Evolutionary conservation across 805 yeast genomes (phyloP).

Genomic region (Ogataea nonfermentans): DNA sequence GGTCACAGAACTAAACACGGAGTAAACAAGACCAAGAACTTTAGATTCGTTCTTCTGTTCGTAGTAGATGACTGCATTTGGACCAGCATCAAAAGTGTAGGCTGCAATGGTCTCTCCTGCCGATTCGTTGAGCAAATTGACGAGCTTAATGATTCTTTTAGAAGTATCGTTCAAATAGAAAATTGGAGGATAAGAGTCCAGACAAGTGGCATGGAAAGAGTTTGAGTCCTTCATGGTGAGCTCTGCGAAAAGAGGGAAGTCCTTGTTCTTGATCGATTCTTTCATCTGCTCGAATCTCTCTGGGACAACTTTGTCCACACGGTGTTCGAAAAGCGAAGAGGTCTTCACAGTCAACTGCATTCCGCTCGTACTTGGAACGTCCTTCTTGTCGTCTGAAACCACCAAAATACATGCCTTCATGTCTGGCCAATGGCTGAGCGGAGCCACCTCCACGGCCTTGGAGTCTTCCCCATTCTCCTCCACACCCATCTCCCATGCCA

Average conservation of each 20-base stretch:
- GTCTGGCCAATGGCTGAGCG: slow-evolving; percentile 82
- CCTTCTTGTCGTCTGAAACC: slow-evolving; percentile 91
- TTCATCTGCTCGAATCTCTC: slow-evolving; percentile 80
- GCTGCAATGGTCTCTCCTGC: slow-evolving; percentile 80
- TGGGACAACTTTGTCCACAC: slow-evolving; percentile 84
- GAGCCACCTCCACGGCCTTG: slow-evolving; percentile 89
- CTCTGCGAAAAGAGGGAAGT: slow-evolving; percentile 79
- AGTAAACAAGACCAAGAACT: slow-evolving; percentile 68
- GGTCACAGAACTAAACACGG: slow-evolving; percentile 52
- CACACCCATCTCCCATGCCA: slow-evolving; percentile 98
- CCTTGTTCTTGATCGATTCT: slow-evolving; percentile 64
- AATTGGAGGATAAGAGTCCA: slow-evolving; percentile 94
- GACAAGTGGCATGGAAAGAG: slow-evolving; percentile 96
- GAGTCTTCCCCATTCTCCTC: slow-evolving; percentile 82
- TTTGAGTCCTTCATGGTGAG: slow-evolving; percentile 96
- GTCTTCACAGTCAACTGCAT: slow-evolving; percentile 95
- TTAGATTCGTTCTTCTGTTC: slow-evolving; percentile 68
- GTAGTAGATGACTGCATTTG: slow-evolving; percentile 95
- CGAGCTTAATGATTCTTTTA: slow-evolving; percentile 70
- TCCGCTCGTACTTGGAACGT: slow-evolving; percentile 91
- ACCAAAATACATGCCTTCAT: slow-evolving; percentile 92
- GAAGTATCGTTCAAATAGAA: slow-evolving; percentile 92
- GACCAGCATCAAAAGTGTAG: slow-evolving; percentile 98
- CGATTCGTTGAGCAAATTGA: slow-evolving; percentile 70
- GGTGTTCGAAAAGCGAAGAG: slow-evolving; percentile 78